phyloP scores from a whole-genome alignment of 2,329 filamentous ascomycete species.

The Fusarium begoniae region DNA sequence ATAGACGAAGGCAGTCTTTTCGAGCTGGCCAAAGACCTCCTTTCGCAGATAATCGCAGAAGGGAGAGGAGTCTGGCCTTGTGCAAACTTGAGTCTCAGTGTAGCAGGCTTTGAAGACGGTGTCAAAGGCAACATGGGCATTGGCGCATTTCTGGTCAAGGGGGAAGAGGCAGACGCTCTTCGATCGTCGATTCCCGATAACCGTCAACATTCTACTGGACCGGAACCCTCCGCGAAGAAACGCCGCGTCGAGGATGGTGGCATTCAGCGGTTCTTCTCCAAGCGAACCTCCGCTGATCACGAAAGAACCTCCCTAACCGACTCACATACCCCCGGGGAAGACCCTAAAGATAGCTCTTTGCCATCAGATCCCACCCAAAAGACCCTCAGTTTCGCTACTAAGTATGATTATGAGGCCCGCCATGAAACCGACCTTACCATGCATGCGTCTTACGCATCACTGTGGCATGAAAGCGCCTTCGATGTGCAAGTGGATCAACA shows the following conservation, averaged over 20 bases:
- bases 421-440: conserved; percentile 23
- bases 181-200: conserved; percentile 35
- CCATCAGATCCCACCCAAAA: background rate
- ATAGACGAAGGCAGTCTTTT: conserved; percentile 79
- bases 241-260: conserved; percentile 55
- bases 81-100: conserved; percentile 85
- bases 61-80: conserved; percentile 85
- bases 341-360: background rate
- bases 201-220: conserved; percentile 29
- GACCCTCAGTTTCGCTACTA: conserved; percentile 14
- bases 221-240: conserved; percentile 44
- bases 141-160: conserved; percentile 82
- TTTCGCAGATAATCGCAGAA: conserved; percentile 81
- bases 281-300: conserved; percentile 43
- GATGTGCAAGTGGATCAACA: conserved; percentile 30
- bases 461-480: conserved; percentile 12
- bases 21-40: conserved; percentile 77
- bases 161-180: conserved; percentile 66
- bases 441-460: conserved; percentile 17
- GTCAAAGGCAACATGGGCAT: conserved; percentile 87
- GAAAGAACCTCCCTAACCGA: conserved; percentile 41
- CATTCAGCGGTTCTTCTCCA: conserved; percentile 68
- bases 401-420: conserved; percentile 20
- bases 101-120: conserved; percentile 92
- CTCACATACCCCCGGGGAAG: conserved; percentile 1